These are phyloP conservation scores for Bifiguratus adelaidae DNA, from an alignment of 192 early-diverging fungal species.

Conservation along the genomic window DNA sequence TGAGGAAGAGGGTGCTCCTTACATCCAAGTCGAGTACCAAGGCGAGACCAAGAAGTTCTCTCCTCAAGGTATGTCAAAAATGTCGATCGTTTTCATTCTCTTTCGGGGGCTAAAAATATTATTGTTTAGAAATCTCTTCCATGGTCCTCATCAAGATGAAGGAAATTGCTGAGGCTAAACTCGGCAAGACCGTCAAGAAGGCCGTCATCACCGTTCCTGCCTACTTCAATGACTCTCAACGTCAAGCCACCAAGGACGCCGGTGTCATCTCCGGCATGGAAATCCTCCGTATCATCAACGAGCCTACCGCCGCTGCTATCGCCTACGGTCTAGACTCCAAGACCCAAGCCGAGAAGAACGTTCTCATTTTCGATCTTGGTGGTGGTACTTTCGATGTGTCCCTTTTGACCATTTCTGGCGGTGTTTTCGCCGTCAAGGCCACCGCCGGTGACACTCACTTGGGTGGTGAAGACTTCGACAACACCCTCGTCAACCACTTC, in stretches of 20 bases:
- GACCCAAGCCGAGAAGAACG: constrained; percentile 75
- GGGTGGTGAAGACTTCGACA: constrained; percentile 99
- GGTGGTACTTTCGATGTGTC: constrained; percentile 99
- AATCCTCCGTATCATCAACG: constrained; percentile 86
- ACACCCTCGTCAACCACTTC: constrained; percentile 90
- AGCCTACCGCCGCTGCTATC: constrained; percentile 85
- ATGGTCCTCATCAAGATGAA: constrained; percentile 73
- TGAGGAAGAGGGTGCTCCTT: constrained; percentile 55
- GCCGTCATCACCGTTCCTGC: constrained; percentile 68
- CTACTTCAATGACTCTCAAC: constrained; percentile 89
- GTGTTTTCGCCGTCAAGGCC: constrained; percentile 93
- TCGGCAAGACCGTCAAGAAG: constrained; percentile 54
- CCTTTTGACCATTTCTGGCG: constrained; percentile 87
- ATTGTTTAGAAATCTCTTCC: constrained; percentile 48
- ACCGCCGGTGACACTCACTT: constrained; percentile 96
- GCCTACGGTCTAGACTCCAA: constrained; percentile 96
- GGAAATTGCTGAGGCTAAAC: constrained; percentile 48
- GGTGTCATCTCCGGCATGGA: constrained; percentile 78
- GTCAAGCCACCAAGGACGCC: constrained; percentile 88
- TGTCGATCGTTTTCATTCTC: neutral
- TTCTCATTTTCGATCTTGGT: constrained; percentile 95
- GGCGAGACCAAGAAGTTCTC: constrained; percentile 73
- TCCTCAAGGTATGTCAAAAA: constrained; percentile 44
- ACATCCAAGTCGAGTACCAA: constrained; percentile 75
- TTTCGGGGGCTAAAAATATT: neutral